A percentile compares a stretch with the other conserved stretches of the same genome.
phyloP scores from a whole-genome alignment of 108 stramenopile species.

The Schizochytrium sp. region DNA sequence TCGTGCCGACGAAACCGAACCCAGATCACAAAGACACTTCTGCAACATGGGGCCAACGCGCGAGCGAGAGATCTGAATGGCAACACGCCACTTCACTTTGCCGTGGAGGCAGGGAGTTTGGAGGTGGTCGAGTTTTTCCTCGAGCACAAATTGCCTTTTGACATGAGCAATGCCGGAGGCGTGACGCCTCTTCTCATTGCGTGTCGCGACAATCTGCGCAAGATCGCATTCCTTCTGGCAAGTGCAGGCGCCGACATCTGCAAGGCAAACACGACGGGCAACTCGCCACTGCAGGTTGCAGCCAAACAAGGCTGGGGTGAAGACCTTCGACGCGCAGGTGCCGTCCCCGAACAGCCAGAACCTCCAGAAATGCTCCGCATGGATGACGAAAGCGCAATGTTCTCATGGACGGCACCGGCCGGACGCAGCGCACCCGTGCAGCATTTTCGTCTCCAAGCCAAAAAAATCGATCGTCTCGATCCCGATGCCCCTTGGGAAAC shows the following conservation, averaged over 20 bases:
- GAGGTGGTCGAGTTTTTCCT: neutral
- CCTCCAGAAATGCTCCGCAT: neutral
- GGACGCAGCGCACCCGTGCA: slow-evolving; percentile 15
- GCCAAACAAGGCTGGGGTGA: neutral
- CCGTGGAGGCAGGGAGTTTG: neutral
- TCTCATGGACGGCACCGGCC: neutral
- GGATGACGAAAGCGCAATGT: neutral
- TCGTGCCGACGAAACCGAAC: neutral
- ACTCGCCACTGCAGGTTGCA: neutral
- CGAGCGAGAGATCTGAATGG: neutral
- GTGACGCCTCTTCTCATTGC: neutral
- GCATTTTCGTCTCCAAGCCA: neutral
- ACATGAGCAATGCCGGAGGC: neutral
- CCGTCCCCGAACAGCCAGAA: neutral
- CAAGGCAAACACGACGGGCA: neutral
- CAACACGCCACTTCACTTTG: neutral
- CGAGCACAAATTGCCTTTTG: neutral
- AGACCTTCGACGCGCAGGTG: neutral
- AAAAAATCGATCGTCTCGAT: neutral
- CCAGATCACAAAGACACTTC: neutral
- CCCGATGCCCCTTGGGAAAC: neutral
- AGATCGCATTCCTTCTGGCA: neutral
- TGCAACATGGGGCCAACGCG: neutral
- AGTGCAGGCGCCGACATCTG: neutral
- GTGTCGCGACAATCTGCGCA: neutral